A percentile compares a stretch with the other conserved stretches of the same genome.
phyloP scores from a whole-genome alignment of 2,329 filamentous ascomycete species.

The Monilinia aucupariae region DNA sequence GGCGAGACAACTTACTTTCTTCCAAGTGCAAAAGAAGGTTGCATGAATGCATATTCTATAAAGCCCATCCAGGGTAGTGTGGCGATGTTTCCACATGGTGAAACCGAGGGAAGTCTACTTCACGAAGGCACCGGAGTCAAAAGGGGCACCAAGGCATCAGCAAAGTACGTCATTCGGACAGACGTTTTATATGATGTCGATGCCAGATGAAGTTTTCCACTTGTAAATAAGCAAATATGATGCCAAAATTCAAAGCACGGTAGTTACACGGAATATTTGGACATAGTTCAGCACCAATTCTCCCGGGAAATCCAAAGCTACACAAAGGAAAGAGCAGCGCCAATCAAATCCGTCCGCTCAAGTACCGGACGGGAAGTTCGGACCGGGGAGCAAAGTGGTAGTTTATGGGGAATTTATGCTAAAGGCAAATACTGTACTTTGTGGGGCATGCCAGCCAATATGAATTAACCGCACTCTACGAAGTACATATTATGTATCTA shows the following conservation, averaged over 20 bases:
- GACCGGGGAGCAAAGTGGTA: conserved; percentile 7
- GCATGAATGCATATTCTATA: conserved; percentile 63
- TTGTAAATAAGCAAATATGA: background rate
- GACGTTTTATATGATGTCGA: conserved; percentile 65
- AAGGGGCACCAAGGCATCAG: conserved; percentile 50
- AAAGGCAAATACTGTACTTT: conserved; percentile 13
- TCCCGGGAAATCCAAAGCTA: background rate
- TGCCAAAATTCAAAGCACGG: background rate
- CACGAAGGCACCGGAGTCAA: conserved; percentile 67
- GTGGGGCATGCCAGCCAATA: background rate
- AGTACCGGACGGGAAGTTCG: conserved; percentile 2
- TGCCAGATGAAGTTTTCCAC: conserved; percentile 2
- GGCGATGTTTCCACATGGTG: conserved; percentile 65
- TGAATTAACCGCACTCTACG: background rate
- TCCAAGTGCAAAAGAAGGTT: conserved; percentile 57
- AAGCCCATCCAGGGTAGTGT: conserved; percentile 64
- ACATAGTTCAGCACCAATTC: background rate
- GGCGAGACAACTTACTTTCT: conserved; percentile 69
- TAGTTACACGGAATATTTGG: background rate
- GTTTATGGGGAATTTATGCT: conserved; percentile 14
- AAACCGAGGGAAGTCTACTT: conserved; percentile 57
- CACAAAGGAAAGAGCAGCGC: background rate
- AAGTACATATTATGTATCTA: background rate
- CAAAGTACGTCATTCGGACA: conserved; percentile 65
- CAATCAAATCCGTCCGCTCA: background rate